These are phyloP conservation scores for Cryptococcus sp. DNA, from an alignment of 1,284 basidiomycete genomes.

Conservation along the genomic window DNA sequence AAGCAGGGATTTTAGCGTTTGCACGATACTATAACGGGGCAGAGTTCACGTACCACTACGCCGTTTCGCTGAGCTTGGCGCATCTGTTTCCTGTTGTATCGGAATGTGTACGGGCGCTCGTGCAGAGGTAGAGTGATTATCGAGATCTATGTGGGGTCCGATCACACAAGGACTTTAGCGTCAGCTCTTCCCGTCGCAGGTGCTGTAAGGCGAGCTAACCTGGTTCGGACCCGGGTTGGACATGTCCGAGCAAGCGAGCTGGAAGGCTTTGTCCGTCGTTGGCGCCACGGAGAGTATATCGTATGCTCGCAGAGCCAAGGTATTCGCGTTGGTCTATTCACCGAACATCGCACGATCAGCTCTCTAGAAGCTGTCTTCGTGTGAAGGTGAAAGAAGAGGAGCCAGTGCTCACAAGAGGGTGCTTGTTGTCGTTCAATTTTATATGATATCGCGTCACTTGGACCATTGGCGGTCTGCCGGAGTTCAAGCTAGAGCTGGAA, in stretches of 20 bases:
- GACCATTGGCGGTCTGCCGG: constrained; percentile 31
- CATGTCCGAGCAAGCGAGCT: constrained; percentile 50
- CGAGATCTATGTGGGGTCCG: constrained; percentile 34
- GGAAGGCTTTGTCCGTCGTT: constrained; percentile 49
- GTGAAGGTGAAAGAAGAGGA: not conserved
- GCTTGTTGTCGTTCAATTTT: constrained; percentile 47
- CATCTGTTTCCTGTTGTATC: constrained; percentile 49
- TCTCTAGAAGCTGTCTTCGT: not conserved
- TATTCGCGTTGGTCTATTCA: constrained; percentile 42
- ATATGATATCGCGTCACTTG: constrained; percentile 51
- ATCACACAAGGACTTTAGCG: not conserved
- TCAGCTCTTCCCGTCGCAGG: not conserved
- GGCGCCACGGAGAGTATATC: constrained; percentile 49
- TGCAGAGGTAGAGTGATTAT: constrained; percentile 53
- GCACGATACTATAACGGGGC: not conserved
- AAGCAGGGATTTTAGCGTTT: constrained; percentile 1
- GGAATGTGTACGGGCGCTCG: constrained; percentile 48
- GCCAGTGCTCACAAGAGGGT: constrained; percentile 24
- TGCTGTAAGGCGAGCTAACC: constrained; percentile 23
- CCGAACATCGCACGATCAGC: not conserved
- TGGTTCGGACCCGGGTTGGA: constrained; percentile 52
- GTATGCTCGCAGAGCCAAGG: constrained; percentile 37
- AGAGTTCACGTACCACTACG: constrained; percentile 44
- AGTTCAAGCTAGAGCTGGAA: not conserved
- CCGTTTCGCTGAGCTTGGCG: constrained; percentile 50